These are phyloP conservation scores for Miscanthus sacchariflorus DNA, from an alignment of 202 grass and related monocot genomes.

Conservation along the genomic window DNA sequence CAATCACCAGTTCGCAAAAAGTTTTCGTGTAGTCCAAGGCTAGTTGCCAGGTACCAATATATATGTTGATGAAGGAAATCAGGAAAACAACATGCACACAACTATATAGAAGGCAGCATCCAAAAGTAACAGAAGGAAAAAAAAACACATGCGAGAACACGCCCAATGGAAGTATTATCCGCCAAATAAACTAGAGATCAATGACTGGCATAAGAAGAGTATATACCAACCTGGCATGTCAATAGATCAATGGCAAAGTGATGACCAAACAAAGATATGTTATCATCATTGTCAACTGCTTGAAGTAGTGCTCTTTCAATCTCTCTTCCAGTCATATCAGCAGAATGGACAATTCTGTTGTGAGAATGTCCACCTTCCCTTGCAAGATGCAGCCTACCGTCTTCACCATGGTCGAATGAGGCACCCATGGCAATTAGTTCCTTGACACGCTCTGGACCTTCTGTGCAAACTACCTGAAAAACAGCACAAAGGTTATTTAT, in stretches of 20 bases:
- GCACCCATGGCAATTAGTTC: conserved; percentile 96
- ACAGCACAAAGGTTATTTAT: not conserved
- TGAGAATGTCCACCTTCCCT: conserved; percentile 98
- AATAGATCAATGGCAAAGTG: conserved; percentile 93
- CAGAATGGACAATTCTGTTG: conserved; percentile 96
- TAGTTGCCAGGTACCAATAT: conserved; percentile 1
- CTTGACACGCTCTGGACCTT: conserved; percentile 93
- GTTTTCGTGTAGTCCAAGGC: conserved; percentile 5
- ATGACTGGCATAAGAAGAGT: not conserved
- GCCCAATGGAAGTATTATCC: conserved; percentile 2
- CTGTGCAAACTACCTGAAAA: conserved; percentile 94
- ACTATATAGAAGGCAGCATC: not conserved
- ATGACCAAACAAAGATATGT: conserved; percentile 83
- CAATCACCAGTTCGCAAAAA: conserved; percentile 13
- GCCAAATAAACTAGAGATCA: not conserved
- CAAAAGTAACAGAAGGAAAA: conserved; percentile 11
- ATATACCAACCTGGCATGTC: conserved; percentile 74
- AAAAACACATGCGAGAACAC: not conserved
- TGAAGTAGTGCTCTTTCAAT: conserved; percentile 91
- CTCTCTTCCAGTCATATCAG: conserved; percentile 96
- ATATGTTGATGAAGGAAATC: not conserved
- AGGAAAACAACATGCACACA: not conserved
- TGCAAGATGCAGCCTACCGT: conserved; percentile 90
- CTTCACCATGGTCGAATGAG: conserved; percentile 94
- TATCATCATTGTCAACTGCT: conserved; percentile 88